A percentile compares a stretch with the other conserved stretches of the same genome.
phyloP scores from a whole-genome alignment of 2,329 filamentous ascomycete genomes.

The Neofusicoccum cordaticola region DNA sequence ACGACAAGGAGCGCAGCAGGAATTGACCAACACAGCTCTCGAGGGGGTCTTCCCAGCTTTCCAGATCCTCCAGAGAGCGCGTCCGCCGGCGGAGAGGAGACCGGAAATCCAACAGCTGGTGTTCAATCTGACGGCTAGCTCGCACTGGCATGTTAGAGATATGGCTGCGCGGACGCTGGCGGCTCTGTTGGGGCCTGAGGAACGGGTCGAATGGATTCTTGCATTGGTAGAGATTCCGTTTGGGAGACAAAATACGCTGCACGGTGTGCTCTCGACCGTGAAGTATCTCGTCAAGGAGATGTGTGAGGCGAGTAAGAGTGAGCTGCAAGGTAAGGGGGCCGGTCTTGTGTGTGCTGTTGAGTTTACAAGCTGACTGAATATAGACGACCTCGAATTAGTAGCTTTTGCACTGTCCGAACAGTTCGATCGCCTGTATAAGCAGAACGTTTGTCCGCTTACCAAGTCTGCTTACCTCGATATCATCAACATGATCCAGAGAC shows the following conservation, averaged over 20 bases:
- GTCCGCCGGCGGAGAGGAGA: slow-evolving; percentile 58
- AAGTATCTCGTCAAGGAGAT: slow-evolving; percentile 31
- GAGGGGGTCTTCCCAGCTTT: slow-evolving; percentile 79
- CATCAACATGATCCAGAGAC: slow-evolving; percentile 18
- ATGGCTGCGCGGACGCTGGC: slow-evolving; percentile 71
- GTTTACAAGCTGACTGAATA: not conserved
- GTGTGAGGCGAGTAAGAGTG: not conserved
- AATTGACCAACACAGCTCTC: slow-evolving; percentile 32
- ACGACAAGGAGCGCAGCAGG: not conserved
- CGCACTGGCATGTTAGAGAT: slow-evolving; percentile 77
- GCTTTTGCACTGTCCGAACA: slow-evolving; percentile 23
- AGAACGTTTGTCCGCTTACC: slow-evolving; percentile 31
- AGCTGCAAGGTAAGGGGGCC: not conserved
- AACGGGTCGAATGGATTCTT: slow-evolving; percentile 26
- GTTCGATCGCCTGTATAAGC: slow-evolving; percentile 21
- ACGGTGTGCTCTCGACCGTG: slow-evolving; percentile 31
- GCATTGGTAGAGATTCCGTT: slow-evolving; percentile 22
- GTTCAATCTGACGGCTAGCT: slow-evolving; percentile 61
- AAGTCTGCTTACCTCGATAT: slow-evolving; percentile 38
- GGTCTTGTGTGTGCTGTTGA: not conserved
- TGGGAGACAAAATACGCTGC: slow-evolving; percentile 26
- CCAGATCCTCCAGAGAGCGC: slow-evolving; percentile 73
- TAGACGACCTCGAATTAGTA: slow-evolving; percentile 22
- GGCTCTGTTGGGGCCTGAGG: slow-evolving; percentile 29
- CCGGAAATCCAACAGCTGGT: slow-evolving; percentile 59